Base-by-base conservation (phyloP, 1,139 yeast genomes). In the Saccharomycopsis hybrid region DNA sequence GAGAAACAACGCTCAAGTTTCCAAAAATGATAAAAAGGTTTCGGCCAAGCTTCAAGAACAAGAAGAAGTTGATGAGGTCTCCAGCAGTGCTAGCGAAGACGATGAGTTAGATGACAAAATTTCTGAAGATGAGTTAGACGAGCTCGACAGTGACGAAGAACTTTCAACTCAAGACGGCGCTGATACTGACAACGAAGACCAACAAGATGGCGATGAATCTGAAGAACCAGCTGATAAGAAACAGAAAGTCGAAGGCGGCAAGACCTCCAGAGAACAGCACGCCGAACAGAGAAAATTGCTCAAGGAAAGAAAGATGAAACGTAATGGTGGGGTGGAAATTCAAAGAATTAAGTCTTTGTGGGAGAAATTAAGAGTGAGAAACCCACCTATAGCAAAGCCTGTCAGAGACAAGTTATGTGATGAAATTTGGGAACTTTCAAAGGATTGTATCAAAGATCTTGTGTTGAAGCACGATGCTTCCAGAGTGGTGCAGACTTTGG, bases 401-500 rank as follows among this genome's bases (percentile, higher is more conserved):
- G 77, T 84, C 36, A 82, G 97, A 65, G 85, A 84, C 55, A 83
- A 84, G 67, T 72, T 89, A 47, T 79, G 92, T 62, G 76, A 85
- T 58, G 94, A 90, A 67, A 82, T 87, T 41, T 90, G 97, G 96
- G 81, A 76, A 27, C 74, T 87, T 55, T 73, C 95, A 45, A 77
- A 83, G 60, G 90, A 85, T 61, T 80, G 81, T 47, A 78, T 89
- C 51, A 78, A 79, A 59, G 97, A 90, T 60, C 75, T 92, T 58
- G 97, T 90, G 39, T 67, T 92, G 70, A 90, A 92, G 71, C 98
- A 92, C 64, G 98, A 92, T 73, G 94, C 97, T 18, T 88, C 96
- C 32, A 79, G 98, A 69, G 94, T 92, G 51, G 95, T 92, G 31
- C 98, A 92, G 68, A 89, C 97, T 2, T 76, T 92, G 59, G 82